These are phyloP conservation scores for Cladophialophora exuberans DNA, from an alignment of 2,329 filamentous ascomycete species.

Conservation along the genomic window DNA sequence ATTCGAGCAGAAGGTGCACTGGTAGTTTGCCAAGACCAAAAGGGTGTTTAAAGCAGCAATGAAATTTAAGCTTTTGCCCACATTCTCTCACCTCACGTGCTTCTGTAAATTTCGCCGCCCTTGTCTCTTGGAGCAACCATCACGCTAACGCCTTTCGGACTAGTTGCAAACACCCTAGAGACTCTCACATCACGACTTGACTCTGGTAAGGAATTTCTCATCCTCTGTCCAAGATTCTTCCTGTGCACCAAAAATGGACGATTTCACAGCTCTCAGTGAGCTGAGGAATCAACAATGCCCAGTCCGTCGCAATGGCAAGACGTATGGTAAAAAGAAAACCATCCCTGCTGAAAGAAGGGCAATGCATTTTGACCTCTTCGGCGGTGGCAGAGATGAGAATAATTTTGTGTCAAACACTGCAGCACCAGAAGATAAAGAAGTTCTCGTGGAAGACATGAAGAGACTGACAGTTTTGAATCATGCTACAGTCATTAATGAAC, in stretches of 20 bases:
- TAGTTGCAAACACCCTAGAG: not conserved
- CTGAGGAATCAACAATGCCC: slow-evolving; percentile 26
- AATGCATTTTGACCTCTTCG: slow-evolving; percentile 30
- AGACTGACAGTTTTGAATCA: slow-evolving; percentile 21
- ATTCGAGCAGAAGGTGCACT: not conserved
- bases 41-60: slow-evolving; percentile 7
- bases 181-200: slow-evolving; percentile 11
- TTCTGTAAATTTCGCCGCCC: slow-evolving; percentile 8
- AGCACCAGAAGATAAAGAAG: not conserved
- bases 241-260: slow-evolving; percentile 27
- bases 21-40: slow-evolving; percentile 5
- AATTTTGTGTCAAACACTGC: slow-evolving; percentile 2
- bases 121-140: slow-evolving; percentile 16
- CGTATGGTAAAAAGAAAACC: slow-evolving; percentile 31
- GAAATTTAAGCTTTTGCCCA: too few species aligned
- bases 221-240: slow-evolving; percentile 1
- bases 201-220: slow-evolving; percentile 12
- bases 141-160: slow-evolving; percentile 23
- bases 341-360: slow-evolving; percentile 16
- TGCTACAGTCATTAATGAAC: slow-evolving; percentile 7
- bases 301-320: slow-evolving; percentile 27
- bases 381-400: slow-evolving; percentile 23
- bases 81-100: not conserved
- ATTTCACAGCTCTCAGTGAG: slow-evolving; percentile 21
- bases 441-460: slow-evolving; percentile 14